phyloP scores from a whole-genome alignment of 2,329 filamentous ascomycete species.

The Xylariaceae sp. region DNA sequence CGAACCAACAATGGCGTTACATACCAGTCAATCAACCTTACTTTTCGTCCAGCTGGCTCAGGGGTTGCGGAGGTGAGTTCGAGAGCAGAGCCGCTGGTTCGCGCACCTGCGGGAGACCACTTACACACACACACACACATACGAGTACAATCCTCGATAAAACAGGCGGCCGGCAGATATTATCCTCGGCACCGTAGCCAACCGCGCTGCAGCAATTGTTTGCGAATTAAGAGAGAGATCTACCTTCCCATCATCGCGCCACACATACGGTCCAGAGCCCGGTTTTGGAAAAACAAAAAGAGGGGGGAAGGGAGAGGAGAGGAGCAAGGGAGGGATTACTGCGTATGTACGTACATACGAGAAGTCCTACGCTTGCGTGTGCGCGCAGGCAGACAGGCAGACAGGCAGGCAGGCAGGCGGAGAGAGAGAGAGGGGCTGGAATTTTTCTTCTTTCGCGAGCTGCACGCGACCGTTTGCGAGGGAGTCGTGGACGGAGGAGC shows the following conservation, averaged over 20 bases:
- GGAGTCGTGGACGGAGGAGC: background rate
- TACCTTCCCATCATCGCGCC: too few relatives aligned
- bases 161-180: background rate
- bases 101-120: background rate
- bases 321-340: background rate
- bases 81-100: background rate
- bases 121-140: too few relatives aligned
- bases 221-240: background rate
- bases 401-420: too few relatives aligned
- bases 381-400: too few relatives aligned
- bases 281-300: background rate
- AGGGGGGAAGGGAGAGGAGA: background rate
- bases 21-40: background rate
- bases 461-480: background rate
- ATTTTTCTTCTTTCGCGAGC: background rate
- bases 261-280: too few relatives aligned
- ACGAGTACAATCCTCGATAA: background rate
- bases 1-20: too few relatives aligned
- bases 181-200: background rate
- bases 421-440: background rate
- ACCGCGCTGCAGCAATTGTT: background rate
- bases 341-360: too few relatives aligned
- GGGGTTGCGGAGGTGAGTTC: too few relatives aligned
- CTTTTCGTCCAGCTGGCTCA: background rate
- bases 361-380: background rate